Percentiles rank a stretch among this genome's conserved stretches.
These are phyloP conservation scores for Pelomyxa schiedti DNA, from an alignment of 78 protist genomes.

Conservation along the genomic window DNA sequence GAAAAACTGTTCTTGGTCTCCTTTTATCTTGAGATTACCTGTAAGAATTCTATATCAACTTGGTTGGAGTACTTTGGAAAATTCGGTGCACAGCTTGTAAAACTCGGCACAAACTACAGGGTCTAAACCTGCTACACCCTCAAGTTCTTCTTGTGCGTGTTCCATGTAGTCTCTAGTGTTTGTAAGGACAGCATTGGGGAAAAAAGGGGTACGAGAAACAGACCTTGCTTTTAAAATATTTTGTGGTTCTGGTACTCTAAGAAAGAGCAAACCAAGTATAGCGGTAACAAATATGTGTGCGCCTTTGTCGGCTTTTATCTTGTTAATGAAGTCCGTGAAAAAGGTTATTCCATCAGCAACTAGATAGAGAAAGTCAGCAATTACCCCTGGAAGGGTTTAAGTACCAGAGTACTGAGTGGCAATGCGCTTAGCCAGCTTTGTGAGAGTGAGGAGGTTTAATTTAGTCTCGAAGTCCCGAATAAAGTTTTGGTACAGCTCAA, in stretches of 20 bases:
- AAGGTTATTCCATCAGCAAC: neutral
- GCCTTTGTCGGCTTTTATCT: neutral
- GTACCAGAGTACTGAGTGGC: neutral
- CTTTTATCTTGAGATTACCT: no score
- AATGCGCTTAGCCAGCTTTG: neutral
- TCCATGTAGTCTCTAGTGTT: neutral
- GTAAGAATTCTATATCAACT: neutral
- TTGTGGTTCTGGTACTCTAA: neutral
- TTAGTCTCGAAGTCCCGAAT: constrained; percentile 1
- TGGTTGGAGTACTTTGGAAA: neutral
- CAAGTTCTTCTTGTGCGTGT: neutral
- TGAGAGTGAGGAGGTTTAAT: constrained; percentile 22
- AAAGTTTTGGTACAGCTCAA: constrained; percentile 11
- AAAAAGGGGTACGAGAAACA: no score
- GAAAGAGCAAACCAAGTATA: neutral
- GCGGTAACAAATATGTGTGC: neutral
- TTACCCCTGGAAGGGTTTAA: neutral
- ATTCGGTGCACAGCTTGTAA: neutral
- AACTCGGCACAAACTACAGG: neutral
- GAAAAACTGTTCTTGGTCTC: constrained; percentile 7
- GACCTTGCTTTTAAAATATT: no score
- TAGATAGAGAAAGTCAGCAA: no score
- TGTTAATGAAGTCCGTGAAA: neutral
- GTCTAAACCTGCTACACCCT: neutral
- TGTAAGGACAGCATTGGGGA: neutral